Percentiles rank a stretch among this genome's conserved stretches.
phyloP scores from a whole-genome alignment of 106 monocot genomes.

The Acorus gramineus region DNA sequence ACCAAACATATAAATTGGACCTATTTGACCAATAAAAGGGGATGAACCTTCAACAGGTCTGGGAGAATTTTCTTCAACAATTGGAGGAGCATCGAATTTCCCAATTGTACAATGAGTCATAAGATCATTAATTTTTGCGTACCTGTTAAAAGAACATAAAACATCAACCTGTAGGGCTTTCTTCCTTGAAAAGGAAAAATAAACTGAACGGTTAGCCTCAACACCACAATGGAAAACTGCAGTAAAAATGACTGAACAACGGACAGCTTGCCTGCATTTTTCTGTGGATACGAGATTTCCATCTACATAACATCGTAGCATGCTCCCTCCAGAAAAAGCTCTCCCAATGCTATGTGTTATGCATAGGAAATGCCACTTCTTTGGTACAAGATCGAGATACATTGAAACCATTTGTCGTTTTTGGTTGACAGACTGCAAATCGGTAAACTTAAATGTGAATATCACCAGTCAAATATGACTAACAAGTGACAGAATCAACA shows the following conservation, averaged over 20 bases:
- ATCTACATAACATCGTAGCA: slow-evolving; percentile 79
- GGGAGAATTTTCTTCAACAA: slow-evolving; percentile 32
- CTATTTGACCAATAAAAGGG: slow-evolving; percentile 91
- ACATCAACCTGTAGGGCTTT: not conserved
- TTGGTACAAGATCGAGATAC: slow-evolving; percentile 49
- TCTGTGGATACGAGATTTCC: slow-evolving; percentile 71
- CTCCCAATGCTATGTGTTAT: slow-evolving; percentile 83
- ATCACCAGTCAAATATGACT: too few relatives aligned
- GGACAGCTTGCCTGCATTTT: slow-evolving; percentile 67
- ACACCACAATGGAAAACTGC: not conserved
- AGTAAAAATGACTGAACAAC: not conserved
- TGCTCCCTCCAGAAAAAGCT: slow-evolving; percentile 88
- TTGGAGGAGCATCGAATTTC: slow-evolving; percentile 23
- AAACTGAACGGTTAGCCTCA: not conserved
- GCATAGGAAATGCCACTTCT: slow-evolving; percentile 83
- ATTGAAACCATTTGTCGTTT: slow-evolving; percentile 63
- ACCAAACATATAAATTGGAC: slow-evolving; percentile 78
- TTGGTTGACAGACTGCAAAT: slow-evolving; percentile 70
- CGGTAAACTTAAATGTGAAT: not conserved
- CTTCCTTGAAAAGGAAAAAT: not conserved
- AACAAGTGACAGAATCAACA: too few relatives aligned
- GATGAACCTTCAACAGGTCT: slow-evolving; percentile 30
- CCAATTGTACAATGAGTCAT: slow-evolving; percentile 80
- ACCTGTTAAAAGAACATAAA: slow-evolving; percentile 35
- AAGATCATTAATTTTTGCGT: slow-evolving; percentile 68